Evolutionary conservation across 768 basidiomycete genomes (phyloP), one percentile per base, ranked within the genome.

Genomic region (Candolleomyces eurysporus): DNA sequence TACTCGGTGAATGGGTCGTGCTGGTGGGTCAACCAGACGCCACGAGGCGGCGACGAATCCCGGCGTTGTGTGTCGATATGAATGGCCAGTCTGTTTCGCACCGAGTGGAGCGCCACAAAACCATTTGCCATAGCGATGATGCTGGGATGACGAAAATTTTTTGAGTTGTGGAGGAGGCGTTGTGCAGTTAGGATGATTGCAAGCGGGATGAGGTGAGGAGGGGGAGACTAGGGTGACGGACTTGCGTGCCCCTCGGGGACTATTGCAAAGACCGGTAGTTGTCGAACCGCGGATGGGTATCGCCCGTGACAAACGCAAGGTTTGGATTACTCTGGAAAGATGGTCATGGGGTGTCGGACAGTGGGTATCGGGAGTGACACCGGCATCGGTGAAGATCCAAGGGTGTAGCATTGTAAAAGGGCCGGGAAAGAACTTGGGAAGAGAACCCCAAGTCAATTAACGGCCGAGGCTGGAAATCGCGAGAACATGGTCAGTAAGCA

Each of bases 381-480:
- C 54, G 36, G 54, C 19, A 56, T 56, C 54, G 54, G 42, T 42
- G 54, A 39, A 43, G 54, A 56, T 56, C 54, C 40, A 53, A 30
- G 13, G 32, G 26, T 30, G 32, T 32, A 39, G 31, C 16, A 17
- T 39, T 56, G 54, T 31, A 42, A n/a, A 56, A 43, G 4, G 39
- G n/a, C 31, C 39, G 31, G 11, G 54, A n/a, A 13, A 31, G 54
- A 40, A 19, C 31, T 36, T 36, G 31, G 54, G 36, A 19, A 36
- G 16, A 39, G 54, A 42, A 56, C 17, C 30, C 52, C 10, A 32
- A 21, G 19, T 17, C 19, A 46, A 8, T 21, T 14, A 19, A 22
- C 22, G 52, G 39, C 36, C 39, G 21, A n/a, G 54, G 32, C 26
- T 32, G 52, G 52, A 32, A 9, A 10, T 14, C 26, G 19, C 32